Conservation (phyloP, 2,329 filamentous ascomycete species). For the Didymella exigua region DNA sequence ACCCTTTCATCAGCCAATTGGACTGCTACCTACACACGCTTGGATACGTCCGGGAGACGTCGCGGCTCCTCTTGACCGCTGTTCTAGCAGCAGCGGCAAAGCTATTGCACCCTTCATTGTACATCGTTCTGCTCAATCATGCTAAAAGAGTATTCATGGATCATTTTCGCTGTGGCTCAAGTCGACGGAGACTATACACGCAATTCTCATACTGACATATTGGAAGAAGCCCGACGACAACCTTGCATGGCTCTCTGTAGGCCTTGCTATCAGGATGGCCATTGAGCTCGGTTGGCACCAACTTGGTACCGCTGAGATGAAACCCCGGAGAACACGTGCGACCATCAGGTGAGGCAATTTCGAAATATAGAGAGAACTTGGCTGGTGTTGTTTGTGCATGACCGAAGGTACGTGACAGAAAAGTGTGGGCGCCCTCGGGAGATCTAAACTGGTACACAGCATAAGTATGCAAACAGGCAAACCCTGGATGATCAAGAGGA, state of each 20-base stretch:
- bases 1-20: slow-evolving; percentile 8
- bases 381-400: slow-evolving; percentile 11
- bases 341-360: not conserved
- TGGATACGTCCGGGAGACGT: not conserved
- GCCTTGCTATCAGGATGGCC: slow-evolving; percentile 13
- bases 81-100: not conserved
- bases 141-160: not conserved
- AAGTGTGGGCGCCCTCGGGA: not conserved
- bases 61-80: not conserved
- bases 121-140: not conserved
- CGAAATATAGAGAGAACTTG: slow-evolving; percentile 7
- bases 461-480: slow-evolving; percentile 7
- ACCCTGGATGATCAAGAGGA: slow-evolving; percentile 15
- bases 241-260: slow-evolving; percentile 13
- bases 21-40: slow-evolving; percentile 5
- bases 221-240: slow-evolving; percentile 16
- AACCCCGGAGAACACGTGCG: not conserved
- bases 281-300: slow-evolving; percentile 19
- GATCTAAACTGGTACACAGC: not conserved
- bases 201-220: slow-evolving; percentile 16
- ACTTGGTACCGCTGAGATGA: not conserved
- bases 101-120: not conserved
- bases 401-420: slow-evolving; percentile 6
- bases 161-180: not conserved
- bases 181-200: slow-evolving; percentile 8